A percentile compares a stretch with the other conserved stretches of the same genome.
These are phyloP conservation scores for Lathyrus sativus DNA, from an alignment of 306 rosid genomes.

Conservation along the genomic window DNA sequence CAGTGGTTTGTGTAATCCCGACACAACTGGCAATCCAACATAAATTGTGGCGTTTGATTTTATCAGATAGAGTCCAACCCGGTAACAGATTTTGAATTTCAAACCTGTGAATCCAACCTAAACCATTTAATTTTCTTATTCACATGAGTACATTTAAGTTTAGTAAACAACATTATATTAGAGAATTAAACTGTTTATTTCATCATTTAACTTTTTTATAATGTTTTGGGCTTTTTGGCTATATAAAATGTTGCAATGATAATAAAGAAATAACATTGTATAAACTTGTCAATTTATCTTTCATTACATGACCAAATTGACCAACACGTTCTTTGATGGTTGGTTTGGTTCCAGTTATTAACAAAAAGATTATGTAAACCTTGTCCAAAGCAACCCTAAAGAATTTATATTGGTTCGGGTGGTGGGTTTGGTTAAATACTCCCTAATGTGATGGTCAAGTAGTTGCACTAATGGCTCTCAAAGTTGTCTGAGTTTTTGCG, in stretches of 20 bases:
- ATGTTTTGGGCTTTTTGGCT: neutral
- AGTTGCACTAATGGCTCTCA: constrained; percentile 9
- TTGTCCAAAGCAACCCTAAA: neutral
- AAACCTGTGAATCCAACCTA: neutral
- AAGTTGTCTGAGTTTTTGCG: neutral
- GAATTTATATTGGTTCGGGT: neutral
- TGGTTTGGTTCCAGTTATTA: neutral
- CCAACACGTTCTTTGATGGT: neutral
- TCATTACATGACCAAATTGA: neutral
- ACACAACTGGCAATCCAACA: neutral
- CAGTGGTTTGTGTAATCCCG: neutral
- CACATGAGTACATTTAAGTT: neutral
- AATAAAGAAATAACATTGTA: neutral
- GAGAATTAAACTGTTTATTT: neutral
- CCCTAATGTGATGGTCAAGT: constrained; percentile 2
- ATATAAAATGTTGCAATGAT: neutral
- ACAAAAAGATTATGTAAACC: neutral
- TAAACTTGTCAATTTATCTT: neutral
- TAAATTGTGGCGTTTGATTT: neutral
- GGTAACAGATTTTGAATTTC: neutral
- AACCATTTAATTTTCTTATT: neutral
- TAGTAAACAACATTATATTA: neutral
- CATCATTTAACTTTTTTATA: neutral
- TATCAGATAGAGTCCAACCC: neutral
- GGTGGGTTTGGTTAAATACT: neutral